These are phyloP conservation scores for Dothideomycetidae sp. DNA, from an alignment of 2,329 filamentous ascomycete species.

Conservation along the genomic window DNA sequence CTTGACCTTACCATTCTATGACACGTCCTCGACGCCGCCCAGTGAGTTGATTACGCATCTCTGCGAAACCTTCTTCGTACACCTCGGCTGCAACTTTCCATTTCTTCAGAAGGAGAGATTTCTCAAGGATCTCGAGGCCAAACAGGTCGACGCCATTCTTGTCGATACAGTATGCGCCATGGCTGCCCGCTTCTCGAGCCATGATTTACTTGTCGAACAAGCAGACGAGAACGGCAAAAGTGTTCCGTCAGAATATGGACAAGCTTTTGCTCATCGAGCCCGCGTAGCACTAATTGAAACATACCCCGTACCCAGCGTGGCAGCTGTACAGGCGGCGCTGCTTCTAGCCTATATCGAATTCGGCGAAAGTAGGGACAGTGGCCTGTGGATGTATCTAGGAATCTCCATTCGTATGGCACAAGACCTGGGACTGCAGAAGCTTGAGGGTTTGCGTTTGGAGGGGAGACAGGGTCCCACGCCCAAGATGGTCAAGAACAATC, in stretches of 20 bases:
- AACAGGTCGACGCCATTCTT: constrained; percentile 67
- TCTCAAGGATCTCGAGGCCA: constrained; percentile 61
- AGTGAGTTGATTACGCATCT: constrained; percentile 63
- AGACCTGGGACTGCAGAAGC: constrained; percentile 67
- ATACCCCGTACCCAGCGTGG: constrained; percentile 68
- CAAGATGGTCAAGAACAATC: constrained; percentile 35
- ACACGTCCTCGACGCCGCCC: constrained; percentile 57
- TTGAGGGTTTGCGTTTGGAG: constrained; percentile 53
- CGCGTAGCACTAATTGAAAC: constrained; percentile 72
- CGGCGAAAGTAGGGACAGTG: constrained; percentile 75
- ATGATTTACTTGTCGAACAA: constrained; percentile 38
- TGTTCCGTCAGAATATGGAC: constrained; percentile 52
- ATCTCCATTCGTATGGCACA: constrained; percentile 73
- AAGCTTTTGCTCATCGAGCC: constrained; percentile 65
- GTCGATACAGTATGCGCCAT: constrained; percentile 77
- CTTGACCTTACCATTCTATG: constrained; percentile 52
- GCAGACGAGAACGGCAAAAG: constrained; percentile 34
- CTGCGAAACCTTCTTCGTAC: constrained; percentile 65
- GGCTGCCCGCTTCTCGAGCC: constrained; percentile 62
- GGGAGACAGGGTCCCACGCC: constrained; percentile 42
- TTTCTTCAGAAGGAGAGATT: constrained; percentile 65
- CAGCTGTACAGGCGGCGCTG: constrained; percentile 69
- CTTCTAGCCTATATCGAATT: constrained; percentile 82
- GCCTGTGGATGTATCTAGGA: constrained; percentile 86
- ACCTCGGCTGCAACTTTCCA: constrained; percentile 74